Conservation (phyloP, 352 stramenopile genomes). For the Globisporangium spinosum region DNA sequence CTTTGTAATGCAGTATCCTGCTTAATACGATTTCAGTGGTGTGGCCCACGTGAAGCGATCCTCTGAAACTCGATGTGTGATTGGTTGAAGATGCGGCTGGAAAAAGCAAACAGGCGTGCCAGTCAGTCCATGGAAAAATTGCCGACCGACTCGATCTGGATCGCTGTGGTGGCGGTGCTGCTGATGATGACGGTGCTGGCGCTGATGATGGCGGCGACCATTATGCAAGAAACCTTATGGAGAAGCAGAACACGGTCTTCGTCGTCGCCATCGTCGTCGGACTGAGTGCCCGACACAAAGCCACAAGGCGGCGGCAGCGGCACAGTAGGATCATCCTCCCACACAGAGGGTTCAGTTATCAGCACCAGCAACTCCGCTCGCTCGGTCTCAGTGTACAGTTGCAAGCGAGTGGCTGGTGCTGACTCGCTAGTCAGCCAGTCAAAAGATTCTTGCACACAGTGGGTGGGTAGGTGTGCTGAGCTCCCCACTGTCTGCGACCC, state of each 20-base stretch:
- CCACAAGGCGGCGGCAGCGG: neutral
- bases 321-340: neutral
- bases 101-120: neutral
- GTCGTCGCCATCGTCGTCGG: too few relatives aligned
- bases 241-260: neutral
- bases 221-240: too few relatives aligned
- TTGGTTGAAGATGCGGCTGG: neutral
- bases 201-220: too few relatives aligned
- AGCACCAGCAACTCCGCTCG: neutral
- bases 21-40: neutral
- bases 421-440: neutral
- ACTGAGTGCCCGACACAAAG: too few relatives aligned
- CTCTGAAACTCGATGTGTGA: too few relatives aligned
- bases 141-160: slow-evolving; percentile 10
- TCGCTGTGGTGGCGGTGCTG: neutral
- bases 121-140: neutral
- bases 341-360: neutral
- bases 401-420: neutral
- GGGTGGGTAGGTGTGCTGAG: neutral
- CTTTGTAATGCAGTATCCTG: neutral
- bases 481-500: neutral
- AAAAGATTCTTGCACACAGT: neutral
- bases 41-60: neutral
- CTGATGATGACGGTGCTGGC: too few relatives aligned
- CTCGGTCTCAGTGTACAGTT: neutral